These are phyloP conservation scores for Verticillium nonalfalfae DNA, from an alignment of 2,329 filamentous ascomycete species.

Conservation along the genomic window DNA sequence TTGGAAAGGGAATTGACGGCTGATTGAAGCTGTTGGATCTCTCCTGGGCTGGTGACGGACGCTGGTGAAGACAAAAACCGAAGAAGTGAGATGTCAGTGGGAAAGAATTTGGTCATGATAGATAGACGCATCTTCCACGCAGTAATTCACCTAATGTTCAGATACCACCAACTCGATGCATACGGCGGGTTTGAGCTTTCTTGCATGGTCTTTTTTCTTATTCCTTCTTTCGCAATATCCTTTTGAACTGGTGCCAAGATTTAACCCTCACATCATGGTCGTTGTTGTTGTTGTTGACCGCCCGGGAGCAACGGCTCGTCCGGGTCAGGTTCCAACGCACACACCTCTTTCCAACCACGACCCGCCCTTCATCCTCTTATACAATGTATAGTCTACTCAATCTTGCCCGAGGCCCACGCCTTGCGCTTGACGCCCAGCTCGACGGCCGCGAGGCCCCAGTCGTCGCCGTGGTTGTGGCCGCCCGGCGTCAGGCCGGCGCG, in stretches of 20 bases:
- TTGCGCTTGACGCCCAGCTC: constrained; percentile 86
- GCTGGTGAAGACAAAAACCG: not conserved
- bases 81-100: not conserved
- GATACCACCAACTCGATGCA: not conserved
- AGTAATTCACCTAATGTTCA: constrained; percentile 2
- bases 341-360: not conserved
- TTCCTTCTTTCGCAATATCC: too few relatives aligned
- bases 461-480: constrained; percentile 89
- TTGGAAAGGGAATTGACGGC: not conserved
- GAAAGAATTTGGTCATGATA: not conserved
- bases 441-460: constrained; percentile 92
- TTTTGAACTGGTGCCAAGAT: not conserved
- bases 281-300: too few relatives aligned
- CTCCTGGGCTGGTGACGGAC: not conserved
- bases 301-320: too few relatives aligned
- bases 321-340: not conserved
- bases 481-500: constrained; percentile 67
- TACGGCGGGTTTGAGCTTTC: not conserved
- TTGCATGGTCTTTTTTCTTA: not conserved
- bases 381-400: constrained; percentile 27
- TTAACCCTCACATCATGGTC: not conserved
- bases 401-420: constrained; percentile 70
- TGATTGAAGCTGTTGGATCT: not conserved
- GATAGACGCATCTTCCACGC: constrained; percentile 1
- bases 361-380: too few relatives aligned